phyloP scores from a whole-genome alignment of 2,329 filamentous ascomycete genomes.

The Fusarium mangiferae region DNA sequence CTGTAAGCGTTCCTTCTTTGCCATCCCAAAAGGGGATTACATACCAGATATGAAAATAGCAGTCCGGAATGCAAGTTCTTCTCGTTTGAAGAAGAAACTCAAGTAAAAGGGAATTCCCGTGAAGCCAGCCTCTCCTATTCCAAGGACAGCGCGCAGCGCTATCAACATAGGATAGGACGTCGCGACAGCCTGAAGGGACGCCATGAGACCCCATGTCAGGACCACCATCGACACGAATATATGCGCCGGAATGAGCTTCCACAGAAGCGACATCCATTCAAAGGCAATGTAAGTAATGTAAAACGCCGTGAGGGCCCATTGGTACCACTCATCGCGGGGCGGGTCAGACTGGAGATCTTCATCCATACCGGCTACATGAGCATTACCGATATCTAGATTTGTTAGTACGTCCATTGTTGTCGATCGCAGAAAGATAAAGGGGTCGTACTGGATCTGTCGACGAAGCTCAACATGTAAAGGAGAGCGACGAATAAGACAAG shows the following conservation, averaged over 20 bases:
- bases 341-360: slow-evolving; percentile 65
- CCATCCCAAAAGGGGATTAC: slow-evolving; percentile 28
- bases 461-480: slow-evolving; percentile 85
- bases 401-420: neutral
- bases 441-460: slow-evolving; percentile 84
- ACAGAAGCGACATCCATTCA: slow-evolving; percentile 73
- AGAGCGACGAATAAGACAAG: slow-evolving; percentile 84
- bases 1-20: slow-evolving; percentile 37
- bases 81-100: slow-evolving; percentile 70
- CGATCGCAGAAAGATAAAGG: neutral
- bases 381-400: slow-evolving; percentile 68
- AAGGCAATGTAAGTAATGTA: slow-evolving; percentile 72
- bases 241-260: slow-evolving; percentile 69
- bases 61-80: slow-evolving; percentile 85
- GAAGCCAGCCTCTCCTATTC: slow-evolving; percentile 73
- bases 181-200: slow-evolving; percentile 76
- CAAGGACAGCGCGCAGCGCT: slow-evolving; percentile 65
- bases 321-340: slow-evolving; percentile 61
- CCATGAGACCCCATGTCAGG: slow-evolving; percentile 80
- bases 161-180: slow-evolving; percentile 72
- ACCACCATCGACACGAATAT: slow-evolving; percentile 71
- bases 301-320: slow-evolving; percentile 70
- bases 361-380: slow-evolving; percentile 72
- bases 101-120: slow-evolving; percentile 72
- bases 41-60: slow-evolving; percentile 84